phyloP scores from a whole-genome alignment of 176 grass and related monocot species.

The Canna indica region DNA sequence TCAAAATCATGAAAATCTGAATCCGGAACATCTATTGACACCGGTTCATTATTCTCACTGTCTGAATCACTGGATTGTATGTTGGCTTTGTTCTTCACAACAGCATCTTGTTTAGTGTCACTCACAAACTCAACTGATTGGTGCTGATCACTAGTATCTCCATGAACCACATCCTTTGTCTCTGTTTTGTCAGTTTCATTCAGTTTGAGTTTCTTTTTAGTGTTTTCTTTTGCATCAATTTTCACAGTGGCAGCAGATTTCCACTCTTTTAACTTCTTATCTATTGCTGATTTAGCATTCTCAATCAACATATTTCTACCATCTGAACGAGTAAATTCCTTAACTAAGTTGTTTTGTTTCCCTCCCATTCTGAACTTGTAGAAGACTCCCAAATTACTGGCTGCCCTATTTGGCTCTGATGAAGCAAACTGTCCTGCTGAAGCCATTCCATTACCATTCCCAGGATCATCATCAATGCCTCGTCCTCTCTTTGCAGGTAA shows the following conservation, averaged over 20 bases:
- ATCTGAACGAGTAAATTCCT: constrained; percentile 3
- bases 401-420: constrained; percentile 22
- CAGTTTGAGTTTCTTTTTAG: constrained; percentile 31
- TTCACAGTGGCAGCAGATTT: constrained; percentile 12
- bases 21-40: constrained; percentile 48
- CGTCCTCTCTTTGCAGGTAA: constrained; percentile 21
- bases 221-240: constrained; percentile 15
- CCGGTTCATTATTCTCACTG: constrained; percentile 28
- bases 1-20: constrained; percentile 73
- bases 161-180: neutral
- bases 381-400: constrained; percentile 15
- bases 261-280: constrained; percentile 22
- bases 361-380: constrained; percentile 8
- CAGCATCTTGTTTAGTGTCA: neutral
- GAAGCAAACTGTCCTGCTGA: neutral
- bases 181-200: constrained; percentile 20
- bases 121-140: constrained; percentile 7
- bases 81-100: constrained; percentile 15
- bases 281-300: constrained; percentile 16
- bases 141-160: constrained; percentile 21
- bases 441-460: constrained; percentile 10
- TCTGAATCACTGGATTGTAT: constrained; percentile 15
- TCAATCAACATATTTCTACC: constrained; percentile 23
- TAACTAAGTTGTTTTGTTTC: constrained; percentile 14
- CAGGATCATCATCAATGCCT: constrained; percentile 16